phyloP scores from a whole-genome alignment of 1,284 basidiomycete species.

The Puccinia novopanici region DNA sequence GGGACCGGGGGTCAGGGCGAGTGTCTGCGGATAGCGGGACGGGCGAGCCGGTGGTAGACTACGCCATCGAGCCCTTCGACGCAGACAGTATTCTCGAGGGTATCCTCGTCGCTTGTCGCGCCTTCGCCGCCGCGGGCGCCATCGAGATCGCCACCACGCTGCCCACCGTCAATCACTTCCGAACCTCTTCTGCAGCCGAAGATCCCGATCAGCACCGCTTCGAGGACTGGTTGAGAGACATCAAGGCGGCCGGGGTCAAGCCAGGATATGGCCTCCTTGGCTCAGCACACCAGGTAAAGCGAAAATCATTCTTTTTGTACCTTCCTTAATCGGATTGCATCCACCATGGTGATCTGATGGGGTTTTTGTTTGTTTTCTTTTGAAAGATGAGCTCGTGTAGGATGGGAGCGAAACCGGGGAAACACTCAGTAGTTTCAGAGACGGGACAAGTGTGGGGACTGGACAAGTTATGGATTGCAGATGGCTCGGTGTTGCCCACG shows the following conservation, averaged over 20 bases:
- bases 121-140: slow-evolving; percentile 61
- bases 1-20: slow-evolving; percentile 58
- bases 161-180: slow-evolving; percentile 55
- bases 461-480: slow-evolving; percentile 61
- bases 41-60: slow-evolving; percentile 60
- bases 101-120: slow-evolving; percentile 59
- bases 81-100: slow-evolving; percentile 59
- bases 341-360: background rate
- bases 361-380: no score
- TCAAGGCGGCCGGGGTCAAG: slow-evolving; percentile 36
- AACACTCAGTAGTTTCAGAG: slow-evolving; percentile 59
- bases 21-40: slow-evolving; percentile 58
- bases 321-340: slow-evolving; percentile 36
- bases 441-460: slow-evolving; percentile 61
- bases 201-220: slow-evolving; percentile 56
- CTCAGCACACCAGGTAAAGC: slow-evolving; percentile 57
- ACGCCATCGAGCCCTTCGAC: slow-evolving; percentile 60
- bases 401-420: slow-evolving; percentile 59
- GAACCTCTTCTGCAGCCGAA: slow-evolving; percentile 37
- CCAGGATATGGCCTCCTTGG: slow-evolving; percentile 50
- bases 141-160: slow-evolving; percentile 60
- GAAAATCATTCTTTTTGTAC: background rate
- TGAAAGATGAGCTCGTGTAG: slow-evolving; percentile 61
- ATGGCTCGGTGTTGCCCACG: slow-evolving; percentile 60
- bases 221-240: slow-evolving; percentile 51